Evolutionary conservation across 345 rosid species (phyloP).

Genomic region (Gossypium australe): DNA sequence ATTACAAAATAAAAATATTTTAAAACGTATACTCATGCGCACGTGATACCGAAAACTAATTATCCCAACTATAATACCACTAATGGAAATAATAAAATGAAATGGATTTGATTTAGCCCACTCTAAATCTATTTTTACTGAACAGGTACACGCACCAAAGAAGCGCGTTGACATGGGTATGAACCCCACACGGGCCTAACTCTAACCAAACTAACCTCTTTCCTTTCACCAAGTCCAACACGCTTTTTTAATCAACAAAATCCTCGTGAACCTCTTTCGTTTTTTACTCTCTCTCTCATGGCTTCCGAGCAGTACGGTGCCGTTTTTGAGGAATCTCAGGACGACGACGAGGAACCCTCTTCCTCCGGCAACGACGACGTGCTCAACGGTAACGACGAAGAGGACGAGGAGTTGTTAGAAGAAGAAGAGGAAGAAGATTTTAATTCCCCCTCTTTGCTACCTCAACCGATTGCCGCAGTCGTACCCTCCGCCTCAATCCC

Average conservation of each 20-base stretch:
- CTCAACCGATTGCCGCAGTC: constrained; percentile 23
- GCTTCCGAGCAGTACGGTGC: constrained; percentile 56
- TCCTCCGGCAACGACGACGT: constrained; percentile 46
- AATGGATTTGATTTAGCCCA: not conserved
- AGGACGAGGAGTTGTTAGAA: constrained; percentile 40
- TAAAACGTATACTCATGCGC: too few species aligned
- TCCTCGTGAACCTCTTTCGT: constrained; percentile 14
- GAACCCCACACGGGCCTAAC: constrained; percentile 1
- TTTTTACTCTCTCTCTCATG: constrained; percentile 24
- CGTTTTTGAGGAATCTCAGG: constrained; percentile 49
- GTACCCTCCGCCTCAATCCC: constrained; percentile 30
- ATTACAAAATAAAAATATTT: too few species aligned
- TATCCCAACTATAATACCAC: not conserved
- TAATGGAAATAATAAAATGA: not conserved
- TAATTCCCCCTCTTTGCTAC: constrained; percentile 36
- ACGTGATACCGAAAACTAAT: too few species aligned
- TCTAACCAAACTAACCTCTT: constrained; percentile 2
- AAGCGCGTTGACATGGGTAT: not conserved
- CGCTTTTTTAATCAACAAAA: not conserved
- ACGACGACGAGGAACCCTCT: constrained; percentile 41
- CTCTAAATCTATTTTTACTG: not conserved
- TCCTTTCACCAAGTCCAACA: constrained; percentile 7
- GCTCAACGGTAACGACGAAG: constrained; percentile 29
- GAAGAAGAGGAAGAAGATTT: constrained; percentile 65
- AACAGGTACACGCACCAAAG: not conserved